Base-by-base conservation (phyloP, 148 eudicot species). In the Polygonum aviculare region DNA sequence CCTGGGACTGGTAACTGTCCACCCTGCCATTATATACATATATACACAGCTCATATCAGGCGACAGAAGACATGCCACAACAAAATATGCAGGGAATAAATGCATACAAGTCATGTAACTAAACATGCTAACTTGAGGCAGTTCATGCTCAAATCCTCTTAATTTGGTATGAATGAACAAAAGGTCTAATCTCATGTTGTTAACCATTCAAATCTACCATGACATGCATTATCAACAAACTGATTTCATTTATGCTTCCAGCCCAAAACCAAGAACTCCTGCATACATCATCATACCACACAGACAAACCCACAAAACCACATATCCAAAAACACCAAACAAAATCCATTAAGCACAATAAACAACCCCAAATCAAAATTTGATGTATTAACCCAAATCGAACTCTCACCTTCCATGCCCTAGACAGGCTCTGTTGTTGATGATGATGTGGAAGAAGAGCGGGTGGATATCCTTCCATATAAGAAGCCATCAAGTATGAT, bases 401-500 rank as follows among this genome's bases (percentile, higher is more conserved):
- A 57, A 18, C 33, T 31, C 45, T 49, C 52, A 87, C 93, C 93
- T 89, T 83, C 7, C 78, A 76, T 69, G 72, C 76, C 81, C 76
- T 85, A 71, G 70, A 41, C 9, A 67, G 47, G 47, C 67, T 50
- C 21, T 19, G 63, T 11, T 57, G 63, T 60, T 81, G 81, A 15
- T 87, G 84, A 12, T 78, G 84, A 12, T 78, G 87, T 70, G 73
- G 74, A 9, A 83, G 63, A 57, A 79, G 77, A 39, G 83, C 86
- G 63, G 75, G 84, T 60, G 84, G 84, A 75, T 74, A 85, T 4
- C 87, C 88, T 57, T 57, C 63, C 12, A 57, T 57, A 78, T 76
- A 82, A 49, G 88, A 85, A 72, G 90, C 80, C 86, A 83, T 83
- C 82, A 80, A 60, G 76, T 79, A 85, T 36, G 74, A 73, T 76